Conservation (phyloP, 2,329 filamentous ascomycete genomes). For the Tolypocladium guangdongense region DNA sequence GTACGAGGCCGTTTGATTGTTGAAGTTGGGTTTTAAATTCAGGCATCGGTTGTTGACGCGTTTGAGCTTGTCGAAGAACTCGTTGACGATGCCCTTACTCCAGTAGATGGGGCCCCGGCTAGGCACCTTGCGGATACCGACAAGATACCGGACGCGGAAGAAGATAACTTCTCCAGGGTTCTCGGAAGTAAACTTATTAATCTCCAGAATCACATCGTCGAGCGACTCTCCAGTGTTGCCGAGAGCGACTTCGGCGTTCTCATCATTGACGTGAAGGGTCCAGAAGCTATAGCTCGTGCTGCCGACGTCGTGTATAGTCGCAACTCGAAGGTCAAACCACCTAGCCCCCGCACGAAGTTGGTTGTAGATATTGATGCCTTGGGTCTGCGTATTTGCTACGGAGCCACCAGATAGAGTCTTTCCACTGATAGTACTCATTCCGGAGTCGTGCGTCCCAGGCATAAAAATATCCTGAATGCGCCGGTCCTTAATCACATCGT, state of each 20-base stretch:
- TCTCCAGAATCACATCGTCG: constrained; percentile 27
- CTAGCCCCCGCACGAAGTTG: constrained; percentile 34
- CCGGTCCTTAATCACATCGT: constrained; percentile 22
- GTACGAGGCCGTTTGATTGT: constrained; percentile 13
- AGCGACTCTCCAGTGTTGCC: constrained; percentile 34
- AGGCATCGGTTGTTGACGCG: constrained; percentile 28
- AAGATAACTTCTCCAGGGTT: constrained; percentile 34
- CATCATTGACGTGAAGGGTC: constrained; percentile 29
- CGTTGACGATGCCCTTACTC: constrained; percentile 25
- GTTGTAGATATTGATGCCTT: constrained; percentile 30
- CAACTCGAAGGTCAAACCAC: constrained; percentile 36
- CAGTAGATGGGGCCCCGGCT: constrained; percentile 19
- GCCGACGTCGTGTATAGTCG: constrained; percentile 11
- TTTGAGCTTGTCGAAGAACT: constrained; percentile 29
- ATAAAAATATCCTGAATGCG: constrained; percentile 33
- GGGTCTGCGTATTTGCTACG: constrained; percentile 31
- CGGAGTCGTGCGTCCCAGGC: constrained; percentile 36
- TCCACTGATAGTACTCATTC: constrained; percentile 31
- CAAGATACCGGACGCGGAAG: constrained; percentile 31
- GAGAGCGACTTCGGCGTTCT: constrained; percentile 22
- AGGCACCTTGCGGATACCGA: constrained; percentile 27
- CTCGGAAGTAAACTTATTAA: constrained; percentile 33
- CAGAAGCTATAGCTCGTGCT: constrained; percentile 21
- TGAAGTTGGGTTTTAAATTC: constrained; percentile 12
- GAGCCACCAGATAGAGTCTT: constrained; percentile 23